Evolutionary conservation across 345 rosid genomes (phyloP), one percentile per base, ranked within the genome.

Genomic region (Eucalyptus curtisii): DNA sequence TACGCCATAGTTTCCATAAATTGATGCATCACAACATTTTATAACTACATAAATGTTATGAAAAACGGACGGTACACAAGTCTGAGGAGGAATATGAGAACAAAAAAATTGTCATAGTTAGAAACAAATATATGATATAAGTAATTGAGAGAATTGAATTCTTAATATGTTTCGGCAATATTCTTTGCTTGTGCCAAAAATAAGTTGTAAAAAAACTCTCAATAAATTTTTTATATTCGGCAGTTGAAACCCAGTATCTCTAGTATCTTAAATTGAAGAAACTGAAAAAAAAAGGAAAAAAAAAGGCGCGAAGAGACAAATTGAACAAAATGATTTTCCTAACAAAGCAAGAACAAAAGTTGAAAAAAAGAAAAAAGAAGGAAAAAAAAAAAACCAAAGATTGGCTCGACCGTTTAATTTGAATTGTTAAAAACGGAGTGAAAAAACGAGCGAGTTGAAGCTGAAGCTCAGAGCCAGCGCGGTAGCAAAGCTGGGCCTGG

Each of bases 191-290:
- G 10, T 16, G 40, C 2, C 3, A 64, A n/a, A 64, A 6, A 16
- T 33, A 8, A 17, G 5, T 33, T 10, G 1, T 6, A 1, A 2
- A 37, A 37, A 20, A 20, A 10, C 14, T 71, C 27, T 71, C 2
- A 1, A 10, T 10, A 37, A 71, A 19, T 71, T 71, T 37, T 4
- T 0, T 37, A 33, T 2, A 5, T 20, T 2, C 7, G 0, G 7
- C 4, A 5, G 1, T 1, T 1, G 1, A 10, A 59, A 59, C 0
- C 3, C 7, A 0, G 1, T 17, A 68, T 68, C 7, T 33, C 2
- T 2, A 19, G 8, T 0, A 37, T 33, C 4, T 33, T 71, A 71
- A 33, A 71, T 17, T 33, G 3, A 68, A 1, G 7, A 2, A 71
- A 71, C 0, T 2, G 4, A 33, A 68, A 10, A 25, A 2, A 2